Percentiles rank a stretch among this genome's conserved stretches.
Evolutionary conservation across 148 eudicot genomes (phyloP).

Genomic region (Nepenthes gracilis): DNA sequence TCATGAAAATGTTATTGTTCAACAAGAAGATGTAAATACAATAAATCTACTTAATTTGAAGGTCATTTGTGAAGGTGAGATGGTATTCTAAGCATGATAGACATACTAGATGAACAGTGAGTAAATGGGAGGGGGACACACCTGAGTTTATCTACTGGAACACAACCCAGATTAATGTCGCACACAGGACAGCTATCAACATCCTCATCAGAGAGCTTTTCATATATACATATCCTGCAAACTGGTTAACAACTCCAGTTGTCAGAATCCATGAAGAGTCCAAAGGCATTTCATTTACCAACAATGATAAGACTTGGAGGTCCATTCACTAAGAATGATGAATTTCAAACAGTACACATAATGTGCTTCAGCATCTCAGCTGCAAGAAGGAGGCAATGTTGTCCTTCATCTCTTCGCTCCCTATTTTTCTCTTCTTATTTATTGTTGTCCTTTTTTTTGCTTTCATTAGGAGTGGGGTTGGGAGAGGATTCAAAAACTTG

Average conservation of each 20-base stretch:
- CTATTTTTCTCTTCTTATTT: not conserved
- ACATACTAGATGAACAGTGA: no score
- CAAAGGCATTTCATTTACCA: not conserved
- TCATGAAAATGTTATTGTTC: not conserved
- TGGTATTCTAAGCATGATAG: no score
- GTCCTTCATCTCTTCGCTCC: not conserved
- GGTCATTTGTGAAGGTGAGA: no score
- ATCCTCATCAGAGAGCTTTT: constrained; percentile 71
- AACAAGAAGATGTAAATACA: no score
- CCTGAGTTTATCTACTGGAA: constrained; percentile 87
- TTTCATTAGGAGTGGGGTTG: no score
- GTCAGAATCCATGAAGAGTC: constrained; percentile 1
- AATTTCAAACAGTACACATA: constrained; percentile 2
- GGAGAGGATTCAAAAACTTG: no score
- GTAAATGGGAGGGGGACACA: constrained; percentile 6
- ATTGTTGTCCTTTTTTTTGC: no score
- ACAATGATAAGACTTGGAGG: not conserved
- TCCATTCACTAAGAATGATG: not conserved
- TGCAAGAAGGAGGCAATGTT: not conserved
- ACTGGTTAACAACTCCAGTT: constrained; percentile 27
- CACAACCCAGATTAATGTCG: constrained; percentile 58
- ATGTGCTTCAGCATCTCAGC: constrained; percentile 1
- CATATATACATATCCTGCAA: constrained; percentile 83
- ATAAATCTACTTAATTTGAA: no score
- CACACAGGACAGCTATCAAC: constrained; percentile 76